Conservation (phyloP, 108 stramenopile species). For the Stephanodiscus minutulus region DNA sequence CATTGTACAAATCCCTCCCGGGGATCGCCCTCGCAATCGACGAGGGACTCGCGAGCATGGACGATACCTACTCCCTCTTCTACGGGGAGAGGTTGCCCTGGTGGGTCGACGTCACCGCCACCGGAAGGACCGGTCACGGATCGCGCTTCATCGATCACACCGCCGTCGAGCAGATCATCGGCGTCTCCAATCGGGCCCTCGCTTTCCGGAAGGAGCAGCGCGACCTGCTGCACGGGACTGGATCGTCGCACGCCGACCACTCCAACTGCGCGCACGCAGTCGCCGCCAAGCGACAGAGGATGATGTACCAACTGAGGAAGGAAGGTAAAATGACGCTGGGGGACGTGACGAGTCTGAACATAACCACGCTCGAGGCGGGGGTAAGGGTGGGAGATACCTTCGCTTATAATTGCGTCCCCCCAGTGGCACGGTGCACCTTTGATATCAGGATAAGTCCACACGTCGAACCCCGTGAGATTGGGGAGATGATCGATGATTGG, state of each 20-base stretch:
- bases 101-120: constrained; percentile 89
- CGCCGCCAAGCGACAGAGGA: constrained; percentile 50
- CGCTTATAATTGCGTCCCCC: constrained; percentile 91
- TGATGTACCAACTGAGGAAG: constrained; percentile 41
- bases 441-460: constrained; percentile 95
- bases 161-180: constrained; percentile 92
- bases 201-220: constrained; percentile 87
- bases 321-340: constrained; percentile 81
- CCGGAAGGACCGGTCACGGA: constrained; percentile 94
- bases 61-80: constrained; percentile 88
- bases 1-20: constrained; percentile 46
- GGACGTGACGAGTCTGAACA: constrained; percentile 95
- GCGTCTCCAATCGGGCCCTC: constrained; percentile 83
- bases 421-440: constrained; percentile 81
- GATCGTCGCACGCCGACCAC: constrained; percentile 42
- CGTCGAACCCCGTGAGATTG: constrained; percentile 80
- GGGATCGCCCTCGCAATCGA: constrained; percentile 88
- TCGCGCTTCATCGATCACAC: constrained; percentile 93
- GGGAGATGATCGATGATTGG: constrained; percentile 87
- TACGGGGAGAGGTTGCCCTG: constrained; percentile 94
- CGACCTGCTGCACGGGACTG: constrained; percentile 61
- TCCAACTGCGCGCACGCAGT: constrained; percentile 81
- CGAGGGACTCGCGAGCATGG: constrained; percentile 85
- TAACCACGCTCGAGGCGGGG: constrained; percentile 92
- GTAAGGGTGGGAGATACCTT: constrained; percentile 76